Evolutionary conservation across 148 eudicot genomes (phyloP).

Genomic region (Linanthus parryae): DNA sequence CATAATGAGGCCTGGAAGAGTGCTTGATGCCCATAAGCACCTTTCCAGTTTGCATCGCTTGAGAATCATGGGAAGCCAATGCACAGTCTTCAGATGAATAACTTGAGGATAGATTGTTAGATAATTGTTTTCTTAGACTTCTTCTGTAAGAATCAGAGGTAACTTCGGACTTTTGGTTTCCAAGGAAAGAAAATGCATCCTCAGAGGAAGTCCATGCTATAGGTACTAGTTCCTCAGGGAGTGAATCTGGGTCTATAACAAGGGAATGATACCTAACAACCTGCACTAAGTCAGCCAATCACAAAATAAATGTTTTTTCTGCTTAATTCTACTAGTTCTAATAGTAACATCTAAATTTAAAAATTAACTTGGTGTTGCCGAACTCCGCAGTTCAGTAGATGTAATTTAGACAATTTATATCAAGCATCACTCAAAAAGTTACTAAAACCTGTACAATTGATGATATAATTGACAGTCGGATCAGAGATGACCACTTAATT

Average conservation of each 20-base stretch:
- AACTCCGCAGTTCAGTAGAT: too few species aligned
- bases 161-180: slow-evolving; percentile 28
- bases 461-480: too few species aligned
- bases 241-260: slow-evolving; percentile 63
- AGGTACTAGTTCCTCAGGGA: slow-evolving; percentile 87
- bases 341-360: too few species aligned
- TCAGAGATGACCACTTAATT: too few species aligned
- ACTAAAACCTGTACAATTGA: too few species aligned
- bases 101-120: slow-evolving; percentile 15
- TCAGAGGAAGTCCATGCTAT: slow-evolving; percentile 82
- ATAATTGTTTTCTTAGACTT: slow-evolving; percentile 14
- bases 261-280: slow-evolving; percentile 99
- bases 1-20: slow-evolving; percentile 80
- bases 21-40: slow-evolving; percentile 95
- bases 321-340: too few species aligned
- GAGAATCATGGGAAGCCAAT: slow-evolving; percentile 23
- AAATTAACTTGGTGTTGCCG: too few species aligned
- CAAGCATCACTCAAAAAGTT: too few species aligned
- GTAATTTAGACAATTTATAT: too few species aligned
- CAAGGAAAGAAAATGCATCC: slow-evolving; percentile 48
- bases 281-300: slow-evolving; percentile 30
- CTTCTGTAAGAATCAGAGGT: slow-evolving; percentile 23
- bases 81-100: slow-evolving; percentile 27
- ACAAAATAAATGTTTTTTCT: too few species aligned
- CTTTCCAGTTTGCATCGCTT: slow-evolving; percentile 26